Evolutionary conservation across 371 early-diverging fungal species (phyloP).

Genomic region (Rhizopus sp.): DNA sequence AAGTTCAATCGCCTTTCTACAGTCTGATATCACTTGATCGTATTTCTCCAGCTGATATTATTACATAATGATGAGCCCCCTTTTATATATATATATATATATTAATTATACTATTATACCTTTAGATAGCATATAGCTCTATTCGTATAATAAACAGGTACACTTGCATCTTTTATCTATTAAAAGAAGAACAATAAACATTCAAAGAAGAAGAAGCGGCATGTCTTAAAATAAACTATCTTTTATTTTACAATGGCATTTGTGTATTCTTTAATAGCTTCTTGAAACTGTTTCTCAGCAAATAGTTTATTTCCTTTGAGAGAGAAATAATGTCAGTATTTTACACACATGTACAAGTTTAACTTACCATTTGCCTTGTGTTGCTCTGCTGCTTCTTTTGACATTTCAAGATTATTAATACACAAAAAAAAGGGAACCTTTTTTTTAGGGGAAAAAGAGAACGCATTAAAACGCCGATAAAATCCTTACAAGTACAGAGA

Average conservation of each 20-base stretch:
- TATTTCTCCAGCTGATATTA: slow-evolving; percentile 50
- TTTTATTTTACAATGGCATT: slow-evolving; percentile 63
- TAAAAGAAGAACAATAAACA: no score
- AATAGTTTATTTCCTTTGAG: slow-evolving; percentile 59
- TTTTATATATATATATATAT: not conserved
- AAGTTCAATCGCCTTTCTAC: slow-evolving; percentile 73
- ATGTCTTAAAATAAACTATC: not conserved
- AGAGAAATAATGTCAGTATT: not conserved
- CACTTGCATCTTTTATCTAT: slow-evolving; percentile 66
- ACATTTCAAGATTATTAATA: slow-evolving; percentile 19
- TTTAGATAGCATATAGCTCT: slow-evolving; percentile 76
- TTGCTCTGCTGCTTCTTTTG: slow-evolving; percentile 38
- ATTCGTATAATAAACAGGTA: slow-evolving; percentile 77
- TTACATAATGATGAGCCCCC: not conserved
- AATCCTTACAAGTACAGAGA: not conserved
- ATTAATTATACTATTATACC: slow-evolving; percentile 30
- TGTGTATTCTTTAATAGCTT: slow-evolving; percentile 75
- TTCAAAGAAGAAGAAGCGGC: no score
- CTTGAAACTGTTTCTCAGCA: slow-evolving; percentile 56
- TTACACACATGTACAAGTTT: not conserved
- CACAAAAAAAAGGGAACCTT: slow-evolving; percentile 3
- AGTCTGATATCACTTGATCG: slow-evolving; percentile 63
- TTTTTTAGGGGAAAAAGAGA: not conserved
- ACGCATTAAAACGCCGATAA: not conserved
- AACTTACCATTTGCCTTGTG: slow-evolving; percentile 38